A percentile compares a stretch with the other conserved stretches of the same genome.
phyloP scores from a whole-genome alignment of 2,329 filamentous ascomycete species.

The Pseudocercospora fijiensis region DNA sequence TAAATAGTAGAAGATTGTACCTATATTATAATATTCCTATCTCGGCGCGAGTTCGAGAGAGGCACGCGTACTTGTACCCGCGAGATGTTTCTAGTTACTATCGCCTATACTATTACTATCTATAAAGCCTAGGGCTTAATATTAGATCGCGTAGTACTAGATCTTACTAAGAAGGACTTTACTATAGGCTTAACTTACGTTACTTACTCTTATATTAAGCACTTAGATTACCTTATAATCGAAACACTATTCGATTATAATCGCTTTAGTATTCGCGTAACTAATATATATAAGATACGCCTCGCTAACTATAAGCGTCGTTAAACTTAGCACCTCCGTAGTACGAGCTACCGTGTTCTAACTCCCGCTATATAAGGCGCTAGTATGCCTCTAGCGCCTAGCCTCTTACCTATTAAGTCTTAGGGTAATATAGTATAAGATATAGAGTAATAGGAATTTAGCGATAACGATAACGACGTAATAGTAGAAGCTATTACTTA shows the following conservation, averaged over 20 bases:
- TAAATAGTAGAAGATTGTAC: neutral
- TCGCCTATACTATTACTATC: conserved; percentile 6
- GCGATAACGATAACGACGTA: too few relatives aligned
- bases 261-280: neutral
- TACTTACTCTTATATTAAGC: neutral
- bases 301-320: neutral
- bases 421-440: too few relatives aligned
- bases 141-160: neutral
- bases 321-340: neutral
- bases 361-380: neutral
- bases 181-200: neutral
- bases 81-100: conserved; percentile 1
- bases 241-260: neutral
- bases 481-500: too few relatives aligned
- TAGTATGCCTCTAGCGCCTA: neutral
- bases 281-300: neutral
- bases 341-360: neutral
- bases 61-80: neutral
- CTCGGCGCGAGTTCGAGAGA: neutral
- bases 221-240: neutral
- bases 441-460: too few relatives aligned
- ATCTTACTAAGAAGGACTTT: neutral
- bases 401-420: too few relatives aligned
- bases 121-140: conserved; percentile 1
- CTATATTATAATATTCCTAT: neutral